phyloP scores from a whole-genome alignment of 1,139 yeast species.

The Pichiaceae sp. region DNA sequence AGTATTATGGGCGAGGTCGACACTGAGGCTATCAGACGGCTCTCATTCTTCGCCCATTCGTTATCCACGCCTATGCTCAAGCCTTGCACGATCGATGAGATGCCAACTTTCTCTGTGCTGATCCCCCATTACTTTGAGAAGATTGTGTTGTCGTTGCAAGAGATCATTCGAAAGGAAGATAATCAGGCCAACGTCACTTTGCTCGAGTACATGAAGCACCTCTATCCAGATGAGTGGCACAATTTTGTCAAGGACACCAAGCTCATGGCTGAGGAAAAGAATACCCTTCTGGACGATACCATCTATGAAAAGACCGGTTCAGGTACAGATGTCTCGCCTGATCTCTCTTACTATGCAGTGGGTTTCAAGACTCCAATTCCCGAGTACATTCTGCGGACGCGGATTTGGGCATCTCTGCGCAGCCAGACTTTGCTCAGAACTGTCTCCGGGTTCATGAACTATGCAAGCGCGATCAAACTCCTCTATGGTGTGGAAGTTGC shows the following conservation, averaged over 20 bases:
- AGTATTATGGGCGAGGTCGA: conserved; percentile 10
- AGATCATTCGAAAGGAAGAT: conserved; percentile 40
- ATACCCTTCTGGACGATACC: conserved; percentile 1
- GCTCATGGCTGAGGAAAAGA: conserved; percentile 34
- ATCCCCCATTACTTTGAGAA: conserved; percentile 46
- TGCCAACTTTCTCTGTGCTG: conserved; percentile 45
- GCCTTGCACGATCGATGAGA: conserved; percentile 30
- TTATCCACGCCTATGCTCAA: conserved; percentile 47
- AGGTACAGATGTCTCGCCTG: conserved; percentile 11
- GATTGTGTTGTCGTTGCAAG: conserved; percentile 38
- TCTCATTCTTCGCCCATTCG: conserved; percentile 48
- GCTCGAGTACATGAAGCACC: conserved; percentile 42
- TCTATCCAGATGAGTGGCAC: conserved; percentile 44
- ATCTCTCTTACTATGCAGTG: conserved; percentile 38
- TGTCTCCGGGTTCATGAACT: conserved; percentile 50
- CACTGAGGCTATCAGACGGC: conserved; percentile 42
- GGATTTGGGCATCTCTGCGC: conserved; percentile 52
- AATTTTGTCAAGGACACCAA: conserved; percentile 45
- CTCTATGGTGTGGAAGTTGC: conserved; percentile 36
- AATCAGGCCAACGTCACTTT: conserved; percentile 41
- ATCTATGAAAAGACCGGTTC: conserved; percentile 15
- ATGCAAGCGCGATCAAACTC: conserved; percentile 42
- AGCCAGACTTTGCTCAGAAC: conserved; percentile 49
- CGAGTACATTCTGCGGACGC: conserved; percentile 41
- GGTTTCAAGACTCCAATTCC: conserved; percentile 50